Evolutionary conservation across 495 filamentous ascomycete species (phyloP).

Genomic region (Hypoxylon crocopeplum): DNA sequence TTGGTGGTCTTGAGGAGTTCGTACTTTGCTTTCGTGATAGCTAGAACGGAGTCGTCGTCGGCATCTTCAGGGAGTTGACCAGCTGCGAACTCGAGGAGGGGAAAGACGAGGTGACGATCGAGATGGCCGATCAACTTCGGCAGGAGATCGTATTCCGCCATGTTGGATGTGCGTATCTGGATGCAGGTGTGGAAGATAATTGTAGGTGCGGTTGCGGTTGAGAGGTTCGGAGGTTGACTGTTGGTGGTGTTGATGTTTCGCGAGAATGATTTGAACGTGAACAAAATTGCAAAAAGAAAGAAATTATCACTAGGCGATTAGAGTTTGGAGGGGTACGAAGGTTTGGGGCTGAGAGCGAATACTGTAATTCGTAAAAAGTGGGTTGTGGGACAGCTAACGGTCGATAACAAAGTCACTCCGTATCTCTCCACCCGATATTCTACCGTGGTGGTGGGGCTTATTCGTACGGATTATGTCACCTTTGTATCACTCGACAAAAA

Average conservation of each 20-base stretch:
- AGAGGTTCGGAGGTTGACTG: too few species aligned
- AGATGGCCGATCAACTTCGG: conserved; percentile 90
- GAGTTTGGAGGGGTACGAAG: conserved; percentile 26
- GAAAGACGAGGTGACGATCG: conserved; percentile 95
- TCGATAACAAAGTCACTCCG: too few species aligned
- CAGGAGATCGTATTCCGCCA: conserved; percentile 84
- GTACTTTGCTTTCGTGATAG: conserved; percentile 84
- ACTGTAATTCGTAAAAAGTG: conserved; percentile 22
- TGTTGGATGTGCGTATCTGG: conserved; percentile 47
- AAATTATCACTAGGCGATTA: conserved; percentile 17
- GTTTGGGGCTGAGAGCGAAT: conserved; percentile 15
- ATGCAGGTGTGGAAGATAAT: not conserved
- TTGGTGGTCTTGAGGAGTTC: conserved; percentile 93
- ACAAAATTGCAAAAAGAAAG: conserved; percentile 18
- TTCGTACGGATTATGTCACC: too few species aligned
- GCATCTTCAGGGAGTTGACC: conserved; percentile 64
- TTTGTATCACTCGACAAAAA: too few species aligned
- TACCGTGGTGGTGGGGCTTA: not conserved
- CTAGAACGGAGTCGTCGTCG: conserved; percentile 63
- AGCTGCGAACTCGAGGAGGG: conserved; percentile 82
- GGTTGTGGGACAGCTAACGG: conserved; percentile 26
- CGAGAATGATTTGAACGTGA: not conserved
- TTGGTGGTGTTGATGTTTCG: not conserved
- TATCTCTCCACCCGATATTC: conserved; percentile 19
- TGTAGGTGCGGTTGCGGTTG: too few species aligned